phyloP scores from a whole-genome alignment of 768 basidiomycete genomes.

The Lactifluus pinguis region DNA sequence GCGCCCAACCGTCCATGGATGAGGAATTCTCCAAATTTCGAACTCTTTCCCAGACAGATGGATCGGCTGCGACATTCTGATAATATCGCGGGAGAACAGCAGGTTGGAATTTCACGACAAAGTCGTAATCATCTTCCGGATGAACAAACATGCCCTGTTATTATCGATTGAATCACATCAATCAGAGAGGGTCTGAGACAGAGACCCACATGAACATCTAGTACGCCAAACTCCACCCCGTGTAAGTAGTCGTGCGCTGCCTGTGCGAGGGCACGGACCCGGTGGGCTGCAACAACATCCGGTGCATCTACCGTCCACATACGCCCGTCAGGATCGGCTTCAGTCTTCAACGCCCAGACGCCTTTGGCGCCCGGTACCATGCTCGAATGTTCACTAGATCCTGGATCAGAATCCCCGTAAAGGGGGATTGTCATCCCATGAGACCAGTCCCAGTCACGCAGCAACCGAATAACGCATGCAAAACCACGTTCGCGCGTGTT shows the following conservation, averaged over 20 bases:
- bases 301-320: conserved; percentile 71
- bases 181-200: conserved; percentile 34
- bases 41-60: conserved; percentile 32
- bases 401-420: conserved; percentile 36
- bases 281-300: conserved; percentile 59
- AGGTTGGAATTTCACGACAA: conserved; percentile 69
- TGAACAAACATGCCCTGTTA: conserved; percentile 75
- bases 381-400: conserved; percentile 20
- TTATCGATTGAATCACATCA: neutral
- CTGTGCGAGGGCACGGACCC: conserved; percentile 62
- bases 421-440: conserved; percentile 67
- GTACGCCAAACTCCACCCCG: conserved; percentile 37
- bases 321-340: conserved; percentile 60
- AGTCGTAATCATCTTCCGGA: conserved; percentile 76
- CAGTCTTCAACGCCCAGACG: conserved; percentile 76
- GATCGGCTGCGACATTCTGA: conserved; percentile 55
- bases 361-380: conserved; percentile 34
- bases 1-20: conserved; percentile 22
- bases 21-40: conserved; percentile 38
- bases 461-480: conserved; percentile 56
- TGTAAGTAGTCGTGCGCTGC: conserved; percentile 61
- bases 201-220: conserved; percentile 36
- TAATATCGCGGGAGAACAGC: conserved; percentile 57
- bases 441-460: conserved; percentile 82
- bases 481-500: conserved; percentile 77